Evolutionary conservation across 768 basidiomycete genomes (phyloP).

Genomic region (Neoboletus subvelutipes): DNA sequence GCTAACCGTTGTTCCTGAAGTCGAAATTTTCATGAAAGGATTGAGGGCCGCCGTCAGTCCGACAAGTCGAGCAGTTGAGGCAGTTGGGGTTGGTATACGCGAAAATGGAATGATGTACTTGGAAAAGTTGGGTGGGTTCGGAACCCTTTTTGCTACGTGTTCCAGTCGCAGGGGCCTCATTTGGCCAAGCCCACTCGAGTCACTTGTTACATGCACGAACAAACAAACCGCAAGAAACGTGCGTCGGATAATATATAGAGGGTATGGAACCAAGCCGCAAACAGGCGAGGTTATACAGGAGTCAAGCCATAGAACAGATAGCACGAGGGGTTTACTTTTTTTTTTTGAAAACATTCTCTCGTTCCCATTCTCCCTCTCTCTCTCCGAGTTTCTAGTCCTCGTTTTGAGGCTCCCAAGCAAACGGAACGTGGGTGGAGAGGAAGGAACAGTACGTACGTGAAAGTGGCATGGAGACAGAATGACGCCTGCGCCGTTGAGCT

Average conservation of each 20-base stretch:
- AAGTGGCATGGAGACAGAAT: neutral
- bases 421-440: neutral
- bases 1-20: neutral
- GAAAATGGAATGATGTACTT: no score
- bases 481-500: neutral
- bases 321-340: no score
- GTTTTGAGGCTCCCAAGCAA: neutral
- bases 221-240: neutral
- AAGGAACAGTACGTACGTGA: neutral
- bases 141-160: no score
- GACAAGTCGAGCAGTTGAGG: neutral
- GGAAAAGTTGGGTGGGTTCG: no score
- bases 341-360: no score
- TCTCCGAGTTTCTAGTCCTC: no score
- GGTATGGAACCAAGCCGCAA: neutral
- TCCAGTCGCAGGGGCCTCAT: no score
- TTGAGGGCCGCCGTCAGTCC: neutral
- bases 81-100: no score
- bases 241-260: neutral
- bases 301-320: neutral
- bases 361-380: no score
- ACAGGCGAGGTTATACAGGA: neutral
- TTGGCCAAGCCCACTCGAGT: no score
- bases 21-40: no score
- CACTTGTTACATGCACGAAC: no score